phyloP scores from a whole-genome alignment of 2,329 filamentous ascomycete genomes.

The Calycina herbarum region DNA sequence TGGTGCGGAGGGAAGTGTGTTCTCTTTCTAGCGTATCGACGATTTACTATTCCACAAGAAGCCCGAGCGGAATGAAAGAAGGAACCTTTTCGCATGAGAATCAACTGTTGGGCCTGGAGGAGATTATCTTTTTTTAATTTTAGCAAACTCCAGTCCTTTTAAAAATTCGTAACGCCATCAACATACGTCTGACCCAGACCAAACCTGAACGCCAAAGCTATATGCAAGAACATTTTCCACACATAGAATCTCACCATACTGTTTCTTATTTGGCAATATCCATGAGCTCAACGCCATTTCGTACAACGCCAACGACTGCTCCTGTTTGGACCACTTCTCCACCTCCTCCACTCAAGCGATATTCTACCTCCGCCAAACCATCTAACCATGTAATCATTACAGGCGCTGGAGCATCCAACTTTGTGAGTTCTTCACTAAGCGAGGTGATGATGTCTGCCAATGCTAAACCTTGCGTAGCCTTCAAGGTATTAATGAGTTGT shows the following conservation, averaged over 20 bases:
- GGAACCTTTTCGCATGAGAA: neutral
- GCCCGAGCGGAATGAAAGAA: too few species aligned
- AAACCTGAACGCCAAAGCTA: slow-evolving; percentile 7
- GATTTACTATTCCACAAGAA: too few species aligned
- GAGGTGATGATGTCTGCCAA: slow-evolving; percentile 91
- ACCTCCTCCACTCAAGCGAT: slow-evolving; percentile 82
- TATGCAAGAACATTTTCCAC: slow-evolving; percentile 6
- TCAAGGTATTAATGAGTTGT: slow-evolving; percentile 83
- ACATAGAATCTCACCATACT: neutral
- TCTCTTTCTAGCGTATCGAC: too few species aligned
- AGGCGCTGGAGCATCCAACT: slow-evolving; percentile 80
- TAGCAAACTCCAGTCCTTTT: neutral
- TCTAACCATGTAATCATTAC: slow-evolving; percentile 91
- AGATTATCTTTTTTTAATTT: neutral
- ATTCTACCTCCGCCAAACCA: slow-evolving; percentile 89
- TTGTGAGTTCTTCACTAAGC: slow-evolving; percentile 77
- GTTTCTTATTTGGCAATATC: slow-evolving; percentile 32
- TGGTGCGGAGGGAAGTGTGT: too few species aligned
- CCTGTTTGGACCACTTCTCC: slow-evolving; percentile 90
- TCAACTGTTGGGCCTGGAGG: too few species aligned
- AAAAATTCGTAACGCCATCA: neutral
- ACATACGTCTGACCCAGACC: neutral
- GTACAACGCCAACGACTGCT: slow-evolving; percentile 84
- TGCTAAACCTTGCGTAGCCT: slow-evolving; percentile 80
- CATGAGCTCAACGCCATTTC: slow-evolving; percentile 80